These are phyloP conservation scores for Trypanosoma conorhini DNA, from an alignment of 208 protist species.

Conservation along the genomic window DNA sequence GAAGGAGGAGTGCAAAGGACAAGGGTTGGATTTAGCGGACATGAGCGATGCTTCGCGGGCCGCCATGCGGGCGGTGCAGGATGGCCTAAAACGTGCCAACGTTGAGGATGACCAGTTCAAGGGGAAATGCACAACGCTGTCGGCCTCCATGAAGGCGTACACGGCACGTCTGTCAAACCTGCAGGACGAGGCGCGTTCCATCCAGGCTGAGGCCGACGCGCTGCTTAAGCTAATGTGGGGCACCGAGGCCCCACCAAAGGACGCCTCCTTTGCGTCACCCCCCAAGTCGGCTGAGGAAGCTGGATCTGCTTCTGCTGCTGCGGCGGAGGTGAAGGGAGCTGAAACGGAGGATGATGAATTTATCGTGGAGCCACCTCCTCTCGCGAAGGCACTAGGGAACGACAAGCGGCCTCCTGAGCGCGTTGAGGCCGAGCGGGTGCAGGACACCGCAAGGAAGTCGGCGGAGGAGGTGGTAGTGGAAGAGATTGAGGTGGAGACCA, in stretches of 20 bases:
- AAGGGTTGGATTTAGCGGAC: conserved; percentile 83
- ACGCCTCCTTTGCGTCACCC: conserved; percentile 59
- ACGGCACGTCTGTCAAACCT: conserved; percentile 77
- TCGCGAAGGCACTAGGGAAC: conserved; percentile 49
- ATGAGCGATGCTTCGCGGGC: conserved; percentile 85
- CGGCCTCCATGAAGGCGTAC: conserved; percentile 87
- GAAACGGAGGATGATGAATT: conserved; percentile 40
- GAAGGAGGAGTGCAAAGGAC: conserved; percentile 88
- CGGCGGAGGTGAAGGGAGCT: neutral
- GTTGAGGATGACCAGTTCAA: conserved; percentile 76
- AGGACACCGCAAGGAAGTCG: neutral
- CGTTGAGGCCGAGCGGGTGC: conserved; percentile 80
- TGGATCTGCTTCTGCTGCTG: neutral
- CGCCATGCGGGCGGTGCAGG: conserved; percentile 56
- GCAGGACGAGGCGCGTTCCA: conserved; percentile 82
- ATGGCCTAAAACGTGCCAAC: conserved; percentile 38
- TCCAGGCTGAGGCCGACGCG: conserved; percentile 75
- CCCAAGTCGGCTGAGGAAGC: conserved; percentile 20
- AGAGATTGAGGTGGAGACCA: conserved; percentile 84
- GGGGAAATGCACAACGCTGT: conserved; percentile 70
- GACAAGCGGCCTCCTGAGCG: conserved; percentile 38
- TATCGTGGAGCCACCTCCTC: conserved; percentile 62
- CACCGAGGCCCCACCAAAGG: conserved; percentile 52
- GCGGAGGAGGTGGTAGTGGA: conserved; percentile 26
- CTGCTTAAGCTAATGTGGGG: conserved; percentile 86